Evolutionary conservation across 306 rosid genomes (phyloP).

Genomic region (Rubus idaeus): DNA sequence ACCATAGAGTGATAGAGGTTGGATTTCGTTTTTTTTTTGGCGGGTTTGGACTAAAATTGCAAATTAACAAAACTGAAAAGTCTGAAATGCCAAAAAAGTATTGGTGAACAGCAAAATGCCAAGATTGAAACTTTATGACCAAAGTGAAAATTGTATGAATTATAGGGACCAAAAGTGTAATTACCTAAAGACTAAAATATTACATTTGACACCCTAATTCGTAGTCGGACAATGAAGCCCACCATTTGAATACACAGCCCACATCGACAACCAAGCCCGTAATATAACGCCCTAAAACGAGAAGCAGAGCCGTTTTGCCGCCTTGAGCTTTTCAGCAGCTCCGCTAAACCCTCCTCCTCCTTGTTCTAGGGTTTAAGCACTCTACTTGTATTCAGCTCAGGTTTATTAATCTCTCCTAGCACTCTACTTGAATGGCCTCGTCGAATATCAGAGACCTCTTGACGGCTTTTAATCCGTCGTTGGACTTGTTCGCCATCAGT

Average conservation of each 20-base stretch:
- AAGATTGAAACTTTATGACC: too few species aligned
- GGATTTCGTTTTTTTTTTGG: too few species aligned
- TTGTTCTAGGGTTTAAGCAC: slow-evolving; percentile 16
- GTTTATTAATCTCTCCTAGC: not conserved
- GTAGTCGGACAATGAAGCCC: not conserved
- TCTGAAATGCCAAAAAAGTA: too few species aligned
- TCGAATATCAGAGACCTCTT: slow-evolving; percentile 66
- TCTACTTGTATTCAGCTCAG: not conserved
- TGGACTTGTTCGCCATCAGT: slow-evolving; percentile 71
- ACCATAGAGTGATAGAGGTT: too few species aligned
- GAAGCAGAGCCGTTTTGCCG: slow-evolving; percentile 1
- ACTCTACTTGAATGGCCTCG: slow-evolving; percentile 47
- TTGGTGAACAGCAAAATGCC: too few species aligned
- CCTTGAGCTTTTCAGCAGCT: slow-evolving; percentile 7
- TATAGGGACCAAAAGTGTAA: too few species aligned
- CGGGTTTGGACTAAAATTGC: too few species aligned
- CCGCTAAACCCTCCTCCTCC: not conserved
- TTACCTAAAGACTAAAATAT: too few species aligned
- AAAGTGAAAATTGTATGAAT: too few species aligned
- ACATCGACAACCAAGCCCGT: not conserved
- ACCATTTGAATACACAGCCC: not conserved
- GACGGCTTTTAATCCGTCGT: slow-evolving; percentile 75
- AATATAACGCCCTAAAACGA: slow-evolving; percentile 1
- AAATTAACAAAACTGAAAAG: too few species aligned
- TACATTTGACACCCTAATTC: too few species aligned